Evolutionary conservation across 176 grass and related monocot genomes (phyloP).

Genomic region (Alloteropsis semialata): DNA sequence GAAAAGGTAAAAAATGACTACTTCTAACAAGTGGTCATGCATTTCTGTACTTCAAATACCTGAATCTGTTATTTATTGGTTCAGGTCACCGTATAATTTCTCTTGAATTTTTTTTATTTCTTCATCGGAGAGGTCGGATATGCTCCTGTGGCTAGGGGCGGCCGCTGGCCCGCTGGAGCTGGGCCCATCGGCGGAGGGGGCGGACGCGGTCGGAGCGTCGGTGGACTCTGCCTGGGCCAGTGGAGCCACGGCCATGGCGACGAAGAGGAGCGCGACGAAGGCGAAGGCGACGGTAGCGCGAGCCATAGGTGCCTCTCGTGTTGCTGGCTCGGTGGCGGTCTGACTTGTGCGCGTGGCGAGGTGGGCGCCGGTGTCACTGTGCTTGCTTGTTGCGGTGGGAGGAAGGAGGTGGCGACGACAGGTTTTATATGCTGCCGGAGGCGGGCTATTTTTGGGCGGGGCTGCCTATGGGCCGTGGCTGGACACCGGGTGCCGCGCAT

Average conservation of each 20-base stretch:
- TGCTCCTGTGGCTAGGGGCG: neutral
- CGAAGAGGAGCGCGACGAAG: neutral
- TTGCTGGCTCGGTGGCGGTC: neutral
- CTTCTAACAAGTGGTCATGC: too few species aligned
- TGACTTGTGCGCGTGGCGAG: neutral
- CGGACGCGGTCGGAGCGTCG: neutral
- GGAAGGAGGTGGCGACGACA: neutral
- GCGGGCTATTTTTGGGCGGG: neutral
- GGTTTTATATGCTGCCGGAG: neutral
- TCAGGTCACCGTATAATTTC: too few species aligned
- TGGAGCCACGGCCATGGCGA: neutral
- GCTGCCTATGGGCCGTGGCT: neutral
- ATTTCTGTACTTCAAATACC: too few species aligned
- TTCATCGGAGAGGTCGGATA: neutral
- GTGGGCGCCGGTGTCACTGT: neutral
- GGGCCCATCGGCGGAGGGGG: neutral
- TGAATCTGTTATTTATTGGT: too few species aligned
- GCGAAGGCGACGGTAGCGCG: neutral
- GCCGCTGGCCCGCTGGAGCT: neutral
- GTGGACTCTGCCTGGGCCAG: neutral
- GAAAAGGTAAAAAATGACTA: too few species aligned
- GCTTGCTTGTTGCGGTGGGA: neutral
- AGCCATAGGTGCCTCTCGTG: neutral
- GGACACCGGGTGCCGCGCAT: neutral
- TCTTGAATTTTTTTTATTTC: too few species aligned